Evolutionary conservation across 1,284 basidiomycete genomes (phyloP).

Genomic region (Coriolopsis trogii): DNA sequence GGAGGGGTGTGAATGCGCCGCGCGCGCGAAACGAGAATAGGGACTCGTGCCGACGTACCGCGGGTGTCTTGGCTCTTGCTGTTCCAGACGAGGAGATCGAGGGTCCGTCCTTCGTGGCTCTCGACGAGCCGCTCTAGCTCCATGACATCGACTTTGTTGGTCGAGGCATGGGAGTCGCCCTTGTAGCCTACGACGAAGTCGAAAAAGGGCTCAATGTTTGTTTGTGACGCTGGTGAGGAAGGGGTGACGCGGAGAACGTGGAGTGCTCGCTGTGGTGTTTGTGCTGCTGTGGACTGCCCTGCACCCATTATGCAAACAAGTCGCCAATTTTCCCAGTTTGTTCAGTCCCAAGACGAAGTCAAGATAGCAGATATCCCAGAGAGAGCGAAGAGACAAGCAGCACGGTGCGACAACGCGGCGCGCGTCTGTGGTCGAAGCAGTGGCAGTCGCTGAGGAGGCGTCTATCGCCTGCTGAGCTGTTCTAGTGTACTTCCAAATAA

Average conservation of each 20-base stretch:
- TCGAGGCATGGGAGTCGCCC: conserved; percentile 59
- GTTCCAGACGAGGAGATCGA: conserved; percentile 89
- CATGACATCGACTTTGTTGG: conserved; percentile 67
- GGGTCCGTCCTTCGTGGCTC: conserved; percentile 77
- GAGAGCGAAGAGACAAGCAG: too few relatives aligned
- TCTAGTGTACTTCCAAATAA: conserved; percentile 1
- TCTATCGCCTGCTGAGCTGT: neutral
- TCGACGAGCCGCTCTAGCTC: conserved; percentile 85
- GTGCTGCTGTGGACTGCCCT: conserved; percentile 65
- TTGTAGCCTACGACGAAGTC: conserved; percentile 95
- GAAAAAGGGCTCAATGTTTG: conserved; percentile 93
- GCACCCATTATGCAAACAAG: too few relatives aligned
- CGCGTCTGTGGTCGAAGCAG: neutral
- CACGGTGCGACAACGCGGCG: too few relatives aligned
- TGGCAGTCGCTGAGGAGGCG: neutral
- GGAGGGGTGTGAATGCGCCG: neutral
- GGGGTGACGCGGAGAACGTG: conserved; percentile 89
- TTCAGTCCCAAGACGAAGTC: too few relatives aligned
- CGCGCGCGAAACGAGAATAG: neutral
- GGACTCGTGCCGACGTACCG: conserved; percentile 53
- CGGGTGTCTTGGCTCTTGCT: conserved; percentile 84
- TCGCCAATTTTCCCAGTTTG: too few relatives aligned
- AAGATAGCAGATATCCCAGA: too few relatives aligned
- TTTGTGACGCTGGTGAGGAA: conserved; percentile 83
- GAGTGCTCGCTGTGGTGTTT: conserved; percentile 67